A percentile compares a stretch with the other conserved stretches of the same genome.
These are phyloP conservation scores for Carex littledalei DNA, from an alignment of 176 grass and related monocot genomes.

Conservation along the genomic window DNA sequence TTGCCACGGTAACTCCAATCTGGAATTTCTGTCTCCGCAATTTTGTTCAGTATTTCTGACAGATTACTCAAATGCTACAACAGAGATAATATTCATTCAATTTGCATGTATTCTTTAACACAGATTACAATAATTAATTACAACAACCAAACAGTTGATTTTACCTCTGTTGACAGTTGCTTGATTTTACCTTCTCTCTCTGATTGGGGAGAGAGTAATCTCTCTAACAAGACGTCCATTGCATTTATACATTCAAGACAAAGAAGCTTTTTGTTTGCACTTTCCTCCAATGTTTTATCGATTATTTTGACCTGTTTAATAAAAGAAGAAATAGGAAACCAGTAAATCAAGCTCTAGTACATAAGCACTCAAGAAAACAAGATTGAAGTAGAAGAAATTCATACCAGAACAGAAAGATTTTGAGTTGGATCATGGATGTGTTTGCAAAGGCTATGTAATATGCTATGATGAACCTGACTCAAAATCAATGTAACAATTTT, in stretches of 20 bases:
- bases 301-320: conserved; percentile 52
- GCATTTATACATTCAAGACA: conserved; percentile 43
- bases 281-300: conserved; percentile 36
- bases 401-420: conserved; percentile 64
- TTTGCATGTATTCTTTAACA: conserved; percentile 20
- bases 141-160: conserved; percentile 15
- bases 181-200: background rate
- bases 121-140: conserved; percentile 1
- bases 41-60: conserved; percentile 51
- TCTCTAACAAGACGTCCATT: conserved; percentile 44
- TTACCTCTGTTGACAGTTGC: conserved; percentile 26
- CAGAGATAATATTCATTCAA: conserved; percentile 22
- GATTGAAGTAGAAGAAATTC: conserved; percentile 16
- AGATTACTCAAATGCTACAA: conserved; percentile 54
- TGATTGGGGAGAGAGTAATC: conserved; percentile 31
- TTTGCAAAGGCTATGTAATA: conserved; percentile 77
- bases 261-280: conserved; percentile 35
- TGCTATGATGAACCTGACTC: conserved; percentile 48
- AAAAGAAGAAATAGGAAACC: background rate
- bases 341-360: conserved; percentile 12
- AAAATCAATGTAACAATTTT: conserved; percentile 23
- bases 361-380: conserved; percentile 16
- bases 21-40: conserved; percentile 36
- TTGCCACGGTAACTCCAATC: conserved; percentile 68
- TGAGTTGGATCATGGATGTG: conserved; percentile 41